Conservation (phyloP, 2,329 filamentous ascomycete species). For the Teratosphaeria gauchensis region DNA sequence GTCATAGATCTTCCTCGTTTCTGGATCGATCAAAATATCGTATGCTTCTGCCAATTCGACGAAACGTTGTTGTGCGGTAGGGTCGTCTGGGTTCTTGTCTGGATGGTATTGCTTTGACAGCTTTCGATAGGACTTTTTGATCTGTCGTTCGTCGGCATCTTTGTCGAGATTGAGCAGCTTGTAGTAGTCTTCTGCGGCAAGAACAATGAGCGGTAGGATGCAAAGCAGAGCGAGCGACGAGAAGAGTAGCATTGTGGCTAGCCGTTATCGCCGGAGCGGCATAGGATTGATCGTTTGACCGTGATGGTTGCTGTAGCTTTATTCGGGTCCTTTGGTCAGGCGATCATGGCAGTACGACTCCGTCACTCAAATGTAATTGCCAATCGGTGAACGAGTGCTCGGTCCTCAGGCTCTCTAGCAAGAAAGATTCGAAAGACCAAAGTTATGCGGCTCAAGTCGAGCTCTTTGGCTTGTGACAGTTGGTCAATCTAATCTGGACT, state of each 20-base stretch:
- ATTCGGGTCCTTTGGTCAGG: not conserved
- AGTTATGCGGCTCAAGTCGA: not conserved
- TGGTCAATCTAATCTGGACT: not conserved
- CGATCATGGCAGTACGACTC: not conserved
- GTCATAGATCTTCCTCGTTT: slow-evolving; percentile 84
- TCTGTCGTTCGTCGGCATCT: slow-evolving; percentile 71
- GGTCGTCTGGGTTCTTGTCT: slow-evolving; percentile 88
- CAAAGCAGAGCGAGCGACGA: slow-evolving; percentile 33
- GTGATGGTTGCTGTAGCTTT: not conserved
- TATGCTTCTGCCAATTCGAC: slow-evolving; percentile 92
- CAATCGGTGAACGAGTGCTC: not conserved
- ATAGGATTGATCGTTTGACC: not conserved
- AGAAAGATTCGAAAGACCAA: not conserved
- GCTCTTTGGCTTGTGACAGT: not conserved
- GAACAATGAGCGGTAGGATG: slow-evolving; percentile 33
- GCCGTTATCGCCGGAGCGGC: slow-evolving; percentile 1
- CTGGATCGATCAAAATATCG: slow-evolving; percentile 72
- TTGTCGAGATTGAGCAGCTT: slow-evolving; percentile 76
- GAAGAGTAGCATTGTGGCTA: slow-evolving; percentile 32
- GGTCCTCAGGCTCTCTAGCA: not conserved
- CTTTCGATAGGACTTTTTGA: slow-evolving; percentile 86
- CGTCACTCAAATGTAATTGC: not conserved
- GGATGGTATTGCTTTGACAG: slow-evolving; percentile 95
- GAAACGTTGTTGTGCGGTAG: slow-evolving; percentile 78
- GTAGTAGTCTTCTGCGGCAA: slow-evolving; percentile 62